Conservation (phyloP, 2,329 filamentous ascomycete genomes). For the Calonectria ilicicola region DNA sequence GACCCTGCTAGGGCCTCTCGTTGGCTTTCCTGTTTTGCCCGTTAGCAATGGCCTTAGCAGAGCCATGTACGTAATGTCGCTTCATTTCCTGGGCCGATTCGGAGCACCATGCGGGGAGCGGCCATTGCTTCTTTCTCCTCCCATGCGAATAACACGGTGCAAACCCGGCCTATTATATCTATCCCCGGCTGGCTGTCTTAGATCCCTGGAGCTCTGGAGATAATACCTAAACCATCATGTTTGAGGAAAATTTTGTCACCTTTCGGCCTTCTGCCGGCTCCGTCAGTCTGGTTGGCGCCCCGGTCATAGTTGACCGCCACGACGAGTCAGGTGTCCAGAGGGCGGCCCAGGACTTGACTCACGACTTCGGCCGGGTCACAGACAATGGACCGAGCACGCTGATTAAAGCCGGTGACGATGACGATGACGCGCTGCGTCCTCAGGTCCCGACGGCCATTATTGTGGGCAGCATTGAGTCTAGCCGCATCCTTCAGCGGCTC, state of each 20-base stretch:
- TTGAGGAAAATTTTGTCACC: conserved; percentile 2
- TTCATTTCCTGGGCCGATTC: conserved; percentile 4
- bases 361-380: not conserved
- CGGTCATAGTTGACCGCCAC: not conserved
- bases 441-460: not conserved
- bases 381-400: not conserved
- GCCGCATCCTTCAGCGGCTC: not conserved
- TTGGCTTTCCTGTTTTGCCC: not conserved
- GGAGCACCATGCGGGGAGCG: not conserved
- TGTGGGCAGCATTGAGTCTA: not conserved
- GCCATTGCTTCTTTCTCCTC: not conserved
- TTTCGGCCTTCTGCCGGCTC: not conserved
- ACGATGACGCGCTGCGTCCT: not conserved
- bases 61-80: not conserved
- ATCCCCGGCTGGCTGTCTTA: not conserved
- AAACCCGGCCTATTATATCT: not conserved
- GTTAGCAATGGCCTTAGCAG: not conserved
- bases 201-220: not conserved
- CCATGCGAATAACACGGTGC: not conserved
- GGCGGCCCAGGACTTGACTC: not conserved
- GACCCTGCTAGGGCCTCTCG: not conserved
- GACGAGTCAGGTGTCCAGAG: conserved; percentile 5
- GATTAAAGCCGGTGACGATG: not conserved
- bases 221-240: not conserved
- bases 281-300: not conserved